These are phyloP conservation scores for Lachancea meyersii DNA, from an alignment of 805 yeast species.

Conservation along the genomic window DNA sequence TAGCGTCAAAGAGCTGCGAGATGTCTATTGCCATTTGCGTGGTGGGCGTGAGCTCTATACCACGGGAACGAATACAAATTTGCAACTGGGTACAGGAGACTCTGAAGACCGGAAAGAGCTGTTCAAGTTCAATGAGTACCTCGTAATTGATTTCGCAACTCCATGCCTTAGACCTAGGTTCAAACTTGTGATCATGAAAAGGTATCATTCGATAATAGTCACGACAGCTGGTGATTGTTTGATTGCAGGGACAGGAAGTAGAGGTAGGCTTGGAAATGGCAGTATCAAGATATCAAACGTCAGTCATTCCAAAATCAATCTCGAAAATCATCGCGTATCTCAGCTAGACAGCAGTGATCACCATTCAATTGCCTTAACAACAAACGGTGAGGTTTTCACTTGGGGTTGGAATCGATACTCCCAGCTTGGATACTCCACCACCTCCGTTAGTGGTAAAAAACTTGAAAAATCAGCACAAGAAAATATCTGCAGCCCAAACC, in stretches of 20 bases:
- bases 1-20: constrained; percentile 1
- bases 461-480: constrained; percentile 24
- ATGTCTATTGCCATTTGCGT: background rate
- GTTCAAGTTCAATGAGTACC: constrained; percentile 35
- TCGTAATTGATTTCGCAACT: constrained; percentile 17
- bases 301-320: constrained; percentile 39
- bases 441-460: constrained; percentile 21
- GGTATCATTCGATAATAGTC: constrained; percentile 56
- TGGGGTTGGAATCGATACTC: constrained; percentile 74
- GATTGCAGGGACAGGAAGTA: constrained; percentile 59
- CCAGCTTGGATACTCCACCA: constrained; percentile 54
- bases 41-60: constrained; percentile 33
- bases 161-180: constrained; percentile 38
- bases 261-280: constrained; percentile 68
- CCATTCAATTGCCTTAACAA: constrained; percentile 57
- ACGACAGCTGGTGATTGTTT: constrained; percentile 49
- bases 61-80: constrained; percentile 57
- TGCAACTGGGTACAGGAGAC: constrained; percentile 62
- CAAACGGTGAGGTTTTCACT: constrained; percentile 48
- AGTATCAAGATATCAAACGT: constrained; percentile 36
- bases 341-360: constrained; percentile 52
- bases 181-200: constrained; percentile 47
- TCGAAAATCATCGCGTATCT: constrained; percentile 32
- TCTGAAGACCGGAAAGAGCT: constrained; percentile 45
- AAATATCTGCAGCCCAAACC: constrained; percentile 18